Percentiles rank a stretch among this genome's conserved stretches.
These are phyloP conservation scores for Coffea humblotiana DNA, from an alignment of 305 asterid genomes.

Conservation along the genomic window DNA sequence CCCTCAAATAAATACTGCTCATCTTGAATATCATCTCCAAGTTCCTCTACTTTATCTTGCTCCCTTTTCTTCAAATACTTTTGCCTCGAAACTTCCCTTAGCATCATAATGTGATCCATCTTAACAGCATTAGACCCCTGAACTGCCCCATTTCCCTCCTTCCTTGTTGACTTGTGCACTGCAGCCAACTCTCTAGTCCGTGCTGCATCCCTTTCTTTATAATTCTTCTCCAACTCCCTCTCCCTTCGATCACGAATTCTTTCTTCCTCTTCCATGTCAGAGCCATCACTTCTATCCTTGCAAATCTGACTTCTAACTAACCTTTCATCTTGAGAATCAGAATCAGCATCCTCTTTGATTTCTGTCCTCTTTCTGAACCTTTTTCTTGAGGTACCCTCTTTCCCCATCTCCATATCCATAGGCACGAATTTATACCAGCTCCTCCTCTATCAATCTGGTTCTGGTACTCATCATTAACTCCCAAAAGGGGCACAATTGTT, in stretches of 20 bases:
- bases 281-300: background rate
- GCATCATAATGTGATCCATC: background rate
- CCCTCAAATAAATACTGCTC: slow-evolving; percentile 56
- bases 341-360: background rate
- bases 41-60: slow-evolving; percentile 56
- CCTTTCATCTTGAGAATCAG: background rate
- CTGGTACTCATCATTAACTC: background rate
- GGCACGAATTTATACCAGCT: background rate
- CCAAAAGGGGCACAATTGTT: background rate
- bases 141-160: background rate
- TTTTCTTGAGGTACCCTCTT: background rate
- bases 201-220: no score
- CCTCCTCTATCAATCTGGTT: background rate
- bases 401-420: background rate
- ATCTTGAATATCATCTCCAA: slow-evolving; percentile 57
- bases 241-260: slow-evolving; percentile 9
- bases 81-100: slow-evolving; percentile 57
- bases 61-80: slow-evolving; percentile 72
- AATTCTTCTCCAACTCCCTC: background rate
- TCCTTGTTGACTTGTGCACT: background rate
- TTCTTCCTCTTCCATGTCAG: background rate
- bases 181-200: background rate
- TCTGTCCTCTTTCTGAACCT: background rate
- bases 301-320: background rate
- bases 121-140: background rate